These are phyloP conservation scores for Coemansia sp. DNA, from an alignment of 192 early-diverging fungal species.

Conservation along the genomic window DNA sequence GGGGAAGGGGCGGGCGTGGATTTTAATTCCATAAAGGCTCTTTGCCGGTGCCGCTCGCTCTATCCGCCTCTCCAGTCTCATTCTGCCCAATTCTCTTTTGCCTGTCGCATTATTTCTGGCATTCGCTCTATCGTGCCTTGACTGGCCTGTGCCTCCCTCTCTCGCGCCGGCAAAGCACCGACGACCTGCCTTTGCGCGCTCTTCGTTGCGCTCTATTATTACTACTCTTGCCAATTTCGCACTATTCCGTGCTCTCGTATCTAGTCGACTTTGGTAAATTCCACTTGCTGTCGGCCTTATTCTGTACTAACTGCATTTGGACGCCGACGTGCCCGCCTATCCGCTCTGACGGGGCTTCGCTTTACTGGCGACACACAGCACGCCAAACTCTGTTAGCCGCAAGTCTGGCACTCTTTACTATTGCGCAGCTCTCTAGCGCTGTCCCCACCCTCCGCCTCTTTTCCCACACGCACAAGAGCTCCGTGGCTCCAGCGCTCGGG, in stretches of 20 bases:
- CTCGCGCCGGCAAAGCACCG: too few relatives aligned
- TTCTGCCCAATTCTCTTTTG: neutral
- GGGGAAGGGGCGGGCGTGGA: too few relatives aligned
- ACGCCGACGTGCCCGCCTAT: too few relatives aligned
- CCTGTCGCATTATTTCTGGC: neutral
- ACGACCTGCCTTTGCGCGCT: neutral
- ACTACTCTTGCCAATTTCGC: neutral
- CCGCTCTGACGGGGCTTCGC: too few relatives aligned
- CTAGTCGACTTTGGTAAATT: too few relatives aligned
- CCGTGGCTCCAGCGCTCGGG: neutral
- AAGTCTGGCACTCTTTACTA: too few relatives aligned
- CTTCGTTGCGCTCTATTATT: neutral
- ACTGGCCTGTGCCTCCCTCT: slow-evolving; percentile 1
- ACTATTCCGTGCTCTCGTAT: too few relatives aligned
- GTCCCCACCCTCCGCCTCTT: neutral
- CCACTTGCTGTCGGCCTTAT: too few relatives aligned
- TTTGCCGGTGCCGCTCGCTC: neutral
- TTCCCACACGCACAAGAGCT: neutral
- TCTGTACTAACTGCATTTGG: too few relatives aligned
- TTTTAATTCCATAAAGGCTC: neutral
- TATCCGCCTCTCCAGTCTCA: neutral
- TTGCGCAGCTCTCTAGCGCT: too few relatives aligned
- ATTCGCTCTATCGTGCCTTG: neutral
- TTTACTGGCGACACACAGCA: too few relatives aligned
- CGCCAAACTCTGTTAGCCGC: too few relatives aligned